These are phyloP conservation scores for Strobilomyces echinocephalus DNA, from an alignment of 768 basidiomycete genomes.

Conservation along the genomic window DNA sequence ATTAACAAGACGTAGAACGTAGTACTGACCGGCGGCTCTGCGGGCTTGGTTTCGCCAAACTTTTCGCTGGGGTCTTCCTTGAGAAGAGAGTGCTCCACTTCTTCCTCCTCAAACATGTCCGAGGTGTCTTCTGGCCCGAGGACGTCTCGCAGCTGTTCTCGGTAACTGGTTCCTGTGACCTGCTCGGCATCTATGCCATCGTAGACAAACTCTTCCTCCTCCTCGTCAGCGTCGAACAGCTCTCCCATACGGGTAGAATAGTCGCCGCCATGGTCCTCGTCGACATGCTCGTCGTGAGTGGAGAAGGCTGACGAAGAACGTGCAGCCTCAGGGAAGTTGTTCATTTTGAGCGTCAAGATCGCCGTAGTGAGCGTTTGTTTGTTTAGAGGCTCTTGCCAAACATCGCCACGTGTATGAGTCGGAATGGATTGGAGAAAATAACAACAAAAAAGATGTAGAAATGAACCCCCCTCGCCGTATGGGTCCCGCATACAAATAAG, in stretches of 20 bases:
- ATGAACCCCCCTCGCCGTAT: slow-evolving; percentile 2
- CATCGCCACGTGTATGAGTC: slow-evolving; percentile 18
- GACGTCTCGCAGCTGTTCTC: slow-evolving; percentile 65
- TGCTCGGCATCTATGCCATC: slow-evolving; percentile 58
- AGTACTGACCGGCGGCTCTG: slow-evolving; percentile 32
- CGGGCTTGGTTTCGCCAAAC: slow-evolving; percentile 19
- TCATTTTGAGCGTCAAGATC: slow-evolving; percentile 5
- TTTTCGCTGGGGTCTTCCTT: slow-evolving; percentile 35
- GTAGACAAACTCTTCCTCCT: slow-evolving; percentile 64
- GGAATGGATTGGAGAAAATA: not conserved
- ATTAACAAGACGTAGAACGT: slow-evolving; percentile 15
- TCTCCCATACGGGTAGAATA: slow-evolving; percentile 26
- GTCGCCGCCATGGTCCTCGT: slow-evolving; percentile 21
- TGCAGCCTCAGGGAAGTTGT: not conserved
- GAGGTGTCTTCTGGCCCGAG: slow-evolving; percentile 60
- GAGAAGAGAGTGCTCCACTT: slow-evolving; percentile 44
- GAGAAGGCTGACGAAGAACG: slow-evolving; percentile 14
- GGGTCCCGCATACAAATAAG: slow-evolving; percentile 8
- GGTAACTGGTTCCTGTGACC: slow-evolving; percentile 49
- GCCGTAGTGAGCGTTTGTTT: slow-evolving; percentile 18
- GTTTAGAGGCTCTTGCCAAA: slow-evolving; percentile 26
- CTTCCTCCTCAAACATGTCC: slow-evolving; percentile 42
- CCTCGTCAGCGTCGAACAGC: slow-evolving; percentile 38
- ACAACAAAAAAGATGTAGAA: slow-evolving; percentile 8
- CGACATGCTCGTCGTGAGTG: slow-evolving; percentile 18